A percentile compares a stretch with the other conserved stretches of the same genome.
Conservation (phyloP, 306 rosid genomes). For the Vachellia pachyceras region DNA sequence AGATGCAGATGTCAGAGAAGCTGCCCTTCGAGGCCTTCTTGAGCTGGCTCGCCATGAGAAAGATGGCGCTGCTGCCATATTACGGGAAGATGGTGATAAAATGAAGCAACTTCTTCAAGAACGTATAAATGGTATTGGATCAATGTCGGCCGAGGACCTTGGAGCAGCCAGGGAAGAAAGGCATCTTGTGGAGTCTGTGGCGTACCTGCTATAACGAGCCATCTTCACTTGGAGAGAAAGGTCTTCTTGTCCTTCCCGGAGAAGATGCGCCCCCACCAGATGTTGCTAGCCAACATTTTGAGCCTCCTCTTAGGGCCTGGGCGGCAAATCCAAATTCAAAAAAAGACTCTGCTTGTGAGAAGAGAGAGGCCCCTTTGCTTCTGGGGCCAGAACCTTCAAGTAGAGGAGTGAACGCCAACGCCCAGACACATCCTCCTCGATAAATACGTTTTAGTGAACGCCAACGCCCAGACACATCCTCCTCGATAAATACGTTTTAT, state of each 20-base stretch:
- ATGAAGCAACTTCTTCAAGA: slow-evolving; percentile 79
- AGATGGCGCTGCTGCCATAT: slow-evolving; percentile 9
- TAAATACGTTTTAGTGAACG: no score
- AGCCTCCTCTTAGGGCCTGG: no score
- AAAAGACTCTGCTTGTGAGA: no score
- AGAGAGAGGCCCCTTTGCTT: slow-evolving; percentile 65
- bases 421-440: no score
- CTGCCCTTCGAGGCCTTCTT: slow-evolving; percentile 77
- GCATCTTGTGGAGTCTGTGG: no score
- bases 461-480: slow-evolving; percentile 14
- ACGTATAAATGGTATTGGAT: slow-evolving; percentile 61
- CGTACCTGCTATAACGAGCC: no score
- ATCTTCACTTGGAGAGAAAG: no score
- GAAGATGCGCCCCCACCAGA: no score
- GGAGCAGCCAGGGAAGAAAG: slow-evolving; percentile 79
- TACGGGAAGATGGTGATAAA: slow-evolving; percentile 58
- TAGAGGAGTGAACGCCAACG: no score
- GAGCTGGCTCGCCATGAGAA: slow-evolving; percentile 56
- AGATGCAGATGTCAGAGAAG: slow-evolving; percentile 84
- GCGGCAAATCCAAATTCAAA: no score
- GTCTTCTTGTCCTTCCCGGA: no score
- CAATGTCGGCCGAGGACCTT: slow-evolving; percentile 81
- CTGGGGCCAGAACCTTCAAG: slow-evolving; percentile 66
- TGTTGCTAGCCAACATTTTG: no score
- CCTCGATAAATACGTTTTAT: slow-evolving; percentile 6